Conservation (phyloP, 331 rosid genomes). For the Arachis monticola region DNA sequence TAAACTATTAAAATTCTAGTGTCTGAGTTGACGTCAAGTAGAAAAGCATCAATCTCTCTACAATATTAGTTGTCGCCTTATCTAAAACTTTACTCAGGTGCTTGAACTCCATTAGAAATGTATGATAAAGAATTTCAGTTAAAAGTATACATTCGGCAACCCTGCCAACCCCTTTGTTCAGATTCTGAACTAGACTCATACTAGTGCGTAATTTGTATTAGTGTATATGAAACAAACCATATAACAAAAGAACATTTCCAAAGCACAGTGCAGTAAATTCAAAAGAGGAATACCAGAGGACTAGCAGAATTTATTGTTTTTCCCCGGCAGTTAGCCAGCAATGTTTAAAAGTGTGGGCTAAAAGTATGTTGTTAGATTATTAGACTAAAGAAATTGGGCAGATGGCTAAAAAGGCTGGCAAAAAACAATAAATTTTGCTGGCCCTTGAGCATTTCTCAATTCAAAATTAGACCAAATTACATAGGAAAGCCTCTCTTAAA, state of each 20-base stretch:
- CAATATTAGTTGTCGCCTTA: neutral
- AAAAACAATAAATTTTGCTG: no score
- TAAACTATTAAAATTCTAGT: neutral
- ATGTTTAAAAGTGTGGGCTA: no score
- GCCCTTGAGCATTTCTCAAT: neutral
- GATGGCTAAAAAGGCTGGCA: no score
- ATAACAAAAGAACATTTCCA: neutral
- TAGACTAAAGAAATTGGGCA: no score
- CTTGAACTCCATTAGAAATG: neutral
- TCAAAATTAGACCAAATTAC: neutral
- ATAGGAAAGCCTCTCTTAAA: neutral
- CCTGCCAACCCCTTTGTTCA: neutral
- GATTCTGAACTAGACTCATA: conserved; percentile 1
- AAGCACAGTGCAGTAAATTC: neutral
- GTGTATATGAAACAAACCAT: neutral
- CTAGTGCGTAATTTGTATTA: neutral
- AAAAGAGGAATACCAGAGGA: no score
- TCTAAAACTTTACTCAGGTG: neutral
- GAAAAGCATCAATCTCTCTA: neutral
- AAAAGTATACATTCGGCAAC: neutral
- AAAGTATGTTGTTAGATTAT: no score
- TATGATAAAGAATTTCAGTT: neutral
- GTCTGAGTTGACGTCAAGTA: neutral
- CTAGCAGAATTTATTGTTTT: no score
- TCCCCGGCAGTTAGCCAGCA: no score